Evolutionary conservation across 2,329 filamentous ascomycete species (phyloP).

Genomic region (Pleomassaria siparia): DNA sequence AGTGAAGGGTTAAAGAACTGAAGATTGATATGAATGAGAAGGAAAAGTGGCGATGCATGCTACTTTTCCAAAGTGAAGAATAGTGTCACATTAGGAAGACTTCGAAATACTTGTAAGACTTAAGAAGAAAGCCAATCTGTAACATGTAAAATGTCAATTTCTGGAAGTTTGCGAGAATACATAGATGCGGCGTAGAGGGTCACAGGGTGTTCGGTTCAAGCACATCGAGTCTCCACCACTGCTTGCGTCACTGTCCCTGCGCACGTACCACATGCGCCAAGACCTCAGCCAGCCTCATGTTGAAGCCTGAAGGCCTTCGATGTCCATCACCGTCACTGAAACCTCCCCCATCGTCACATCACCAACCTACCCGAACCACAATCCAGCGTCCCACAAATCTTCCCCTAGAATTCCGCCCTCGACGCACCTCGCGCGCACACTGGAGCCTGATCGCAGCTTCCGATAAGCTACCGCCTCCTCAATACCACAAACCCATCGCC

Average conservation of each 20-base stretch:
- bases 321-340: not conserved
- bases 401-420: not conserved
- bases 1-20: too few relatives aligned
- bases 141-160: too few relatives aligned
- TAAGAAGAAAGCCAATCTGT: too few relatives aligned
- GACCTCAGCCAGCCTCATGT: not conserved
- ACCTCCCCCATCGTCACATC: not conserved
- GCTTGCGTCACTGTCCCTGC: not conserved
- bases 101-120: too few relatives aligned
- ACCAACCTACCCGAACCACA: not conserved
- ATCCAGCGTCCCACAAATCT: not conserved
- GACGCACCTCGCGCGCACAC: not conserved
- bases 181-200: not conserved
- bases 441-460: not conserved
- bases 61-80: too few relatives aligned
- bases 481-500: constrained; percentile 8
- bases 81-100: too few relatives aligned
- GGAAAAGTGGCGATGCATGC: too few relatives aligned
- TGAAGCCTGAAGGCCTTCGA: not conserved
- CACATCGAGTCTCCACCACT: not conserved
- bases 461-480: constrained; percentile 11
- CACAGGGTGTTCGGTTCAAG: not conserved
- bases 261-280: not conserved
- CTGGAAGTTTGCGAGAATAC: too few relatives aligned
- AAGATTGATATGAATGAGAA: too few relatives aligned